Base-by-base conservation (phyloP, 1,139 yeast species). In the Yamadazyma buinensis region DNA sequence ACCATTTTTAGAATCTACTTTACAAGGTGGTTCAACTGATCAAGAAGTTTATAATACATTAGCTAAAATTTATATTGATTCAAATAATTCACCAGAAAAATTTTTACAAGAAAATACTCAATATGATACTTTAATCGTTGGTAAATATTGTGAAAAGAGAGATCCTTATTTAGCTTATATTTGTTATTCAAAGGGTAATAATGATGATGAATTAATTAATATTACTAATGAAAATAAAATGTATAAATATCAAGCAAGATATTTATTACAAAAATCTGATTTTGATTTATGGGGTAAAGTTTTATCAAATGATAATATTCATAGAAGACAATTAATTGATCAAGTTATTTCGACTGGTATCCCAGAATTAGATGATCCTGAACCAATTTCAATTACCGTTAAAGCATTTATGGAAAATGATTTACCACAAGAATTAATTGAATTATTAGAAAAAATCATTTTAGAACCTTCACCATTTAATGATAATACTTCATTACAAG, bases 211-310 rank as follows among this genome's bases (percentile, higher is more conserved):
- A 61, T 77, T 92, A 55, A 78, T 92, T 52, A 73, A 79, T 53
- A 88, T 92, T 59, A 92, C 98, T 48, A 92, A 92, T 57, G 98
- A 94, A 55, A 92, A 92, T 62, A 80, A 94, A 51, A 92, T 92
- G 99, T 92, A 85, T 74, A 94, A 94, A 64, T 92, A 92, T 63
- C 98, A 94, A 71, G 98, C 98, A 11, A 82, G 97, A 61, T 92
- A 94, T 59, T 72, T 92, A 56, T 77, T 92, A 51, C 67, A 77
- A 42, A 85, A 95, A 59, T 86, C 95, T 14, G 96, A 92, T 54
- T 68, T 80, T 28, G 75, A 64, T 10, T 74, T 92, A 46, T 92
- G 98, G 97, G 67, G 76, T 42, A 72, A 71, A 49, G 98, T 92
- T 9, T 73, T 92, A 55, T 54, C 69, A 41, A 76, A 75, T 36